Conservation (phyloP, 1,139 yeast species). For the Suhomyces panamericanus region DNA sequence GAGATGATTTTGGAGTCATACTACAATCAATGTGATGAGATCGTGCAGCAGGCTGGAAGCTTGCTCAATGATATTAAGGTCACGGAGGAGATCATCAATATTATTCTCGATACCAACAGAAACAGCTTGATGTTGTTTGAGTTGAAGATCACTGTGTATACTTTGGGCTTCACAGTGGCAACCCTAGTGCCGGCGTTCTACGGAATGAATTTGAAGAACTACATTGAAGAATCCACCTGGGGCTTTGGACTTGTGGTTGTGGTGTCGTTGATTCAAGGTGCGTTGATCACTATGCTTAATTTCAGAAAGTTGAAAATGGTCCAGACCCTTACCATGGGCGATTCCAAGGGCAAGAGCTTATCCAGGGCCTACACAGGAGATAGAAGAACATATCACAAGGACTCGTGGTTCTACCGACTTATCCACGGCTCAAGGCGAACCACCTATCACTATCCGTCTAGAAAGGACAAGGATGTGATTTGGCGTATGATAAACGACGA, state of each 20-base stretch:
- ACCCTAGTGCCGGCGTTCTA: constrained; percentile 72
- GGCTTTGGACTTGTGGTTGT: constrained; percentile 68
- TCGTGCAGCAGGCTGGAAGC: constrained; percentile 90
- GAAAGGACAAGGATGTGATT: constrained; percentile 56
- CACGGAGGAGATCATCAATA: constrained; percentile 95
- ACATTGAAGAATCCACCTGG: constrained; percentile 70
- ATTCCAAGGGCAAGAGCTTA: background rate
- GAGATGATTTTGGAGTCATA: constrained; percentile 92
- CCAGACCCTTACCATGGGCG: constrained; percentile 61
- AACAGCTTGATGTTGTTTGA: constrained; percentile 91
- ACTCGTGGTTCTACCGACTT: constrained; percentile 25
- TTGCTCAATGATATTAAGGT: constrained; percentile 82
- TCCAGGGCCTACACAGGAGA: background rate
- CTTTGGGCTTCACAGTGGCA: constrained; percentile 82
- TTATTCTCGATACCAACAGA: constrained; percentile 91
- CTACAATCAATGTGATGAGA: constrained; percentile 93
- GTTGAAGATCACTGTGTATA: constrained; percentile 78
- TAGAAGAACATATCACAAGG: constrained; percentile 4
- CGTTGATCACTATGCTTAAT: constrained; percentile 42
- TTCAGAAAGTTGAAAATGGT: constrained; percentile 54
- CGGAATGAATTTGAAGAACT: constrained; percentile 94
- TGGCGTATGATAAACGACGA: constrained; percentile 73
- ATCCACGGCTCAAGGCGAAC: constrained; percentile 33
- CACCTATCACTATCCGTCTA: constrained; percentile 38
- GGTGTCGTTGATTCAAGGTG: constrained; percentile 47